These are phyloP conservation scores for Nemania serpens DNA, from an alignment of 2,329 filamentous ascomycete species.

Conservation along the genomic window DNA sequence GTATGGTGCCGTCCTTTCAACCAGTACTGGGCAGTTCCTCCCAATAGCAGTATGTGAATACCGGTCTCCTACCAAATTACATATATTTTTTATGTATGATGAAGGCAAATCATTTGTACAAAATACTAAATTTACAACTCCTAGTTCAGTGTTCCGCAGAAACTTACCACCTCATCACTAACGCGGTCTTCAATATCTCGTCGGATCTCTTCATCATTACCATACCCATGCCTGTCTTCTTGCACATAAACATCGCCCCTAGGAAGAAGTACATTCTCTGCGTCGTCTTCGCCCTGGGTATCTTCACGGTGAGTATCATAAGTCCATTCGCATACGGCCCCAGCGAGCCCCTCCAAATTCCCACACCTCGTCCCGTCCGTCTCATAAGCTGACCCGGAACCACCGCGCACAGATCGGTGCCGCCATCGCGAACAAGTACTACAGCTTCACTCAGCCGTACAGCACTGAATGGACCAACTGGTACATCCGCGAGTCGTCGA, in stretches of 20 bases:
- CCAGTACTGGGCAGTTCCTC: constrained; percentile 63
- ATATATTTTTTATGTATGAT: background rate
- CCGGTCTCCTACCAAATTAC: background rate
- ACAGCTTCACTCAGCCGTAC: constrained; percentile 48
- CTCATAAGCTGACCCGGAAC: background rate
- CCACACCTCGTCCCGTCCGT: background rate
- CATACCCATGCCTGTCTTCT: constrained; percentile 59
- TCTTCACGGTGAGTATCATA: constrained; percentile 50
- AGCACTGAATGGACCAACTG: constrained; percentile 48
- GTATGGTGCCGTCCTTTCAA: constrained; percentile 62
- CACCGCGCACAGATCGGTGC: constrained; percentile 49
- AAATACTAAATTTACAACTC: constrained; percentile 6
- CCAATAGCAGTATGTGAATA: constrained; percentile 48
- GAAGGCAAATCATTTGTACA: background rate
- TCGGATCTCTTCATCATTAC: constrained; percentile 64
- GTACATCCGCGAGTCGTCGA: constrained; percentile 53
- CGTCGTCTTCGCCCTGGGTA: constrained; percentile 50
- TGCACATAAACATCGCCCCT: constrained; percentile 53
- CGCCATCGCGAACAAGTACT: constrained; percentile 54
- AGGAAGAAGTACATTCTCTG: constrained; percentile 59
- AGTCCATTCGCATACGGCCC: background rate
- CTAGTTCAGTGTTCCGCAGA: constrained; percentile 61
- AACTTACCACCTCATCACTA: constrained; percentile 61
- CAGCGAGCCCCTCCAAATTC: background rate
- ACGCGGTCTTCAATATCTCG: constrained; percentile 63